These are phyloP conservation scores for Peronospora farinosa DNA, from an alignment of 352 stramenopile species.

Conservation along the genomic window DNA sequence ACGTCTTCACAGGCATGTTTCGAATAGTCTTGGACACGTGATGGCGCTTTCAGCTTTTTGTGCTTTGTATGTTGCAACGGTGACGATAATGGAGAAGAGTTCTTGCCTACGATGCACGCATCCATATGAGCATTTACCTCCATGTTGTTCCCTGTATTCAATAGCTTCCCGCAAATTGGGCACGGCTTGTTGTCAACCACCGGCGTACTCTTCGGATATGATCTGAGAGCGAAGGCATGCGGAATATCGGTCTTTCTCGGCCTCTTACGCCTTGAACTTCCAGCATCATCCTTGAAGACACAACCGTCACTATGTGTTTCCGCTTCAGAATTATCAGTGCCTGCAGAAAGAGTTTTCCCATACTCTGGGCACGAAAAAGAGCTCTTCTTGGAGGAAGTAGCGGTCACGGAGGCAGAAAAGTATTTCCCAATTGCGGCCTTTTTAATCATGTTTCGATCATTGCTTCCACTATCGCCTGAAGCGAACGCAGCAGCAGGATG, in stretches of 20 bases:
- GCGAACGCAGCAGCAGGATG: conserved; percentile 6
- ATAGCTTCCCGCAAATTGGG: conserved; percentile 46
- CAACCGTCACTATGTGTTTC: not conserved
- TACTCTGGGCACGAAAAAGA: conserved; percentile 27
- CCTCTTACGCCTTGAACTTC: conserved; percentile 4
- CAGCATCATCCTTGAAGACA: not conserved
- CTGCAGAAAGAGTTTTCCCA: conserved; percentile 11
- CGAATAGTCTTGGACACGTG: conserved; percentile 1
- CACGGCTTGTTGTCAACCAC: conserved; percentile 28
- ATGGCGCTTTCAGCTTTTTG: conserved; percentile 14
- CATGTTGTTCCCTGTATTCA: conserved; percentile 45
- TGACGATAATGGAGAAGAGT: conserved; percentile 4
- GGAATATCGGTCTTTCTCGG: conserved; percentile 4
- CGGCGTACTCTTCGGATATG: conserved; percentile 1
- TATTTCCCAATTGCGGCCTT: not conserved
- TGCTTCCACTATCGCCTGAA: not conserved
- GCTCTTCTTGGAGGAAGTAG: conserved; percentile 2
- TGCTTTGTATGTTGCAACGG: conserved; percentile 4
- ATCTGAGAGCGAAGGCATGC: conserved; percentile 3
- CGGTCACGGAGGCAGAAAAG: not conserved
- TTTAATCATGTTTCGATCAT: not conserved
- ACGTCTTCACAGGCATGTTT: conserved; percentile 4
- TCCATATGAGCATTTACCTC: conserved; percentile 67
- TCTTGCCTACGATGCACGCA: conserved; percentile 30
- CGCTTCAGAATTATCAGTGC: not conserved